Base-by-base conservation (phyloP, 2,329 filamentous ascomycete genomes). In the Talaromyces verruculosus region DNA sequence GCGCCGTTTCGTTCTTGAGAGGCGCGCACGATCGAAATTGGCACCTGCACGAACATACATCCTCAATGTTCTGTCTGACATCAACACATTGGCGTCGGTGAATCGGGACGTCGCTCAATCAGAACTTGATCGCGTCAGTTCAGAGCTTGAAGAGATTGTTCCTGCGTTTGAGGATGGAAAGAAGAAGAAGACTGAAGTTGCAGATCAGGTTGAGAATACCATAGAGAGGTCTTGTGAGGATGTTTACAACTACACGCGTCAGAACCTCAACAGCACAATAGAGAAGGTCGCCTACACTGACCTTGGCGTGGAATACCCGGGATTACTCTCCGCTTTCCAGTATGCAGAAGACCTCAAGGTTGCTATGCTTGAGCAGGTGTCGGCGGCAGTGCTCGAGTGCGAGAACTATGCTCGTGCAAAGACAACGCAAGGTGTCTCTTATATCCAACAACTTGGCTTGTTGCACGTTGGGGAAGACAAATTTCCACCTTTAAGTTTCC, bases 21-120 rank as follows among this genome's bases (percentile, higher is more conserved):
- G 98, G 83, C 88, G 95, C 65, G 93, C 95, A 58, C 88, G 93
- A 35, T 98, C 95, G 8, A 99, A 99, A 81, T 85, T 99, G 67
- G 94, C 95, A 0, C 95, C 95, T 5, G 95, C 95, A 6, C 93
- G 93, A 79, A 98, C 94, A 1, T 99, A 99, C 75, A 87, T 99
- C 0, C 83, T 96, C 72, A 99, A 99, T 77, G 90, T 98, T 30
- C 84, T 99, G 39, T 90, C 92, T 71, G 95, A 99, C 73, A 84
- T 99, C 67, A 84, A 92, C 74, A 89, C 88, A 3, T 84, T 99
- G 49, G 94, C 94, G 5, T 88, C 84, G 0, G 92, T 97, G 71
- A 99, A 99, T 77, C 85, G 89, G 30, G 92, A 97, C 69, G 90
- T 97, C 33, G 93, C 93, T 1, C 88, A 92, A 72, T 85, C 89